Percentiles rank a stretch among this genome's conserved stretches.
These are phyloP conservation scores for Podosphaera aphanis DNA, from an alignment of 2,329 filamentous ascomycete genomes.

Conservation along the genomic window DNA sequence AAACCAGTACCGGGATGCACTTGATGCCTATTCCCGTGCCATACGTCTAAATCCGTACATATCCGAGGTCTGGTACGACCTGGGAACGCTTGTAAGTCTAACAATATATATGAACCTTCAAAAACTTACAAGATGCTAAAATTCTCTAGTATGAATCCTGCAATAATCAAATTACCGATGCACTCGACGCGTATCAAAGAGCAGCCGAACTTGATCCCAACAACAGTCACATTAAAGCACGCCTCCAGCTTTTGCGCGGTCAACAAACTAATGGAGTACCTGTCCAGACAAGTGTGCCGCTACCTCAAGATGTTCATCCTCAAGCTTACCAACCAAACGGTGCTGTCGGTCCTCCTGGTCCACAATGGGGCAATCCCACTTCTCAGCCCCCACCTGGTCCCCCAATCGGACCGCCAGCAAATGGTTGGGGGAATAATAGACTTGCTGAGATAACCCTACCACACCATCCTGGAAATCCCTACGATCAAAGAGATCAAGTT, in stretches of 20 bases:
- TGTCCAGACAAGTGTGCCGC: slow-evolving; percentile 52
- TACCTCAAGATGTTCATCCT: slow-evolving; percentile 87
- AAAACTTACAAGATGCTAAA: not conserved
- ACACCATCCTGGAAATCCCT: slow-evolving; percentile 57
- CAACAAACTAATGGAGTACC: slow-evolving; percentile 50
- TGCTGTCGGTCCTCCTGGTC: slow-evolving; percentile 61
- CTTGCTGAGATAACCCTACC: slow-evolving; percentile 59
- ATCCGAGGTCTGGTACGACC: slow-evolving; percentile 96
- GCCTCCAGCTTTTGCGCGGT: slow-evolving; percentile 68
- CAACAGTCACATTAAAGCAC: slow-evolving; percentile 90
- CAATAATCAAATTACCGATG: slow-evolving; percentile 95
- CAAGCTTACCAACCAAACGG: slow-evolving; percentile 74
- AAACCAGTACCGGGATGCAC: slow-evolving; percentile 93
- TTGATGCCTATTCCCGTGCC: slow-evolving; percentile 90
- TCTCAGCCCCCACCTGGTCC: slow-evolving; percentile 34
- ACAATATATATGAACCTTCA: slow-evolving; percentile 7
- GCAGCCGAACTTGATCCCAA: slow-evolving; percentile 81
- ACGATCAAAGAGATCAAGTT: slow-evolving; percentile 54
- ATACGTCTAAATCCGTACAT: slow-evolving; percentile 96
- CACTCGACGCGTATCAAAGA: slow-evolving; percentile 81
- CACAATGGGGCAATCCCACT: slow-evolving; percentile 67
- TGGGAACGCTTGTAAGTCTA: slow-evolving; percentile 67
- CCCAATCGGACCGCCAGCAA: slow-evolving; percentile 16
- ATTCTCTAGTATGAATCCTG: slow-evolving; percentile 72
- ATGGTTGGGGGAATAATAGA: slow-evolving; percentile 35